Conservation (phyloP, 108 stramenopile genomes). For the Cyclotella cryptica region DNA sequence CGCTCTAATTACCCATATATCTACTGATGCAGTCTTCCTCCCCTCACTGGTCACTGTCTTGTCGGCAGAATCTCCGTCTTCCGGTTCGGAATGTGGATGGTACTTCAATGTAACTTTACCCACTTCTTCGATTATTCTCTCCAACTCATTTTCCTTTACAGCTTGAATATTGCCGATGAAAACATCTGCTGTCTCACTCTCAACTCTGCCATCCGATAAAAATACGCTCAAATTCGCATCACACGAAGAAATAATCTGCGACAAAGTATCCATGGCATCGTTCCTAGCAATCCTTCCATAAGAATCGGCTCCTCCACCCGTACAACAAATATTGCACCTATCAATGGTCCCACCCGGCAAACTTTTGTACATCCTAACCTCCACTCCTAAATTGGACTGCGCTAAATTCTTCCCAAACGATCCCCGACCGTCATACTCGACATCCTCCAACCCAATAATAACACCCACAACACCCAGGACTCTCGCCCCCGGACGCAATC, state of each 20-base stretch:
- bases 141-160: slow-evolving; percentile 17
- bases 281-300: slow-evolving; percentile 36
- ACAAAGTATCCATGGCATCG: slow-evolving; percentile 32
- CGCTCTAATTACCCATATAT: slow-evolving; percentile 42
- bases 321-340: slow-evolving; percentile 56
- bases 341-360: slow-evolving; percentile 75
- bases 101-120: slow-evolving; percentile 27
- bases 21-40: slow-evolving; percentile 8
- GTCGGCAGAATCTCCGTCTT: slow-evolving; percentile 3
- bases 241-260: slow-evolving; percentile 13
- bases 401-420: not conserved
- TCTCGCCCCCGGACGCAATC: slow-evolving; percentile 67
- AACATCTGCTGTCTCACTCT: no score
- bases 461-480: slow-evolving; percentile 79
- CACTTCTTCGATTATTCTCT: slow-evolving; percentile 44
- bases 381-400: not conserved
- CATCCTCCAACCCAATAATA: slow-evolving; percentile 67
- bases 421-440: slow-evolving; percentile 28
- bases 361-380: slow-evolving; percentile 59
- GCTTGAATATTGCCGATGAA: not conserved
- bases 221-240: not conserved
- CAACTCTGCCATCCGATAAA: not conserved
- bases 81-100: slow-evolving; percentile 18
- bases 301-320: slow-evolving; percentile 53
- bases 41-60: not conserved